Base-by-base conservation (phyloP, 208 protist species). In the Tetramitus jugosus region DNA sequence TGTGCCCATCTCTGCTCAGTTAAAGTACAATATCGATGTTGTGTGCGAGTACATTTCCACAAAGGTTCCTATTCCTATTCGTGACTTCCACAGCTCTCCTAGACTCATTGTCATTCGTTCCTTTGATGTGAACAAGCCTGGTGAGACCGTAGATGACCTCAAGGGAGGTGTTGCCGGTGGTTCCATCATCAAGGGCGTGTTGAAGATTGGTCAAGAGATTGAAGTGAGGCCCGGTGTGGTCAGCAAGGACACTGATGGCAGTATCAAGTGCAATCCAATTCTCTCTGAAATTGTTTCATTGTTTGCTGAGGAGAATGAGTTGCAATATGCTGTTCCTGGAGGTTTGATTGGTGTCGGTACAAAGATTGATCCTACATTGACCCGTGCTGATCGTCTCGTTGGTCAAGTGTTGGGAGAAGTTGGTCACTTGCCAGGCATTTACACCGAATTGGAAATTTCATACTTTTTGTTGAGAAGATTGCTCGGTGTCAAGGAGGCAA, bases 51-150 rank as follows among this genome's bases (percentile, higher is more conserved):
- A 98, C 86, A 94, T 99, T 52, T 84, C 90, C 72, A 96, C 96
- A 71, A 77, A 84, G 1, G 96, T 99, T 79, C 97, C 97, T 26
- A 84, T 99, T 39, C 98, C 98, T 23, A 76, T 85, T 33, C 89
- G 98, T 60, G 87, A 99, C 74, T 97, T 99, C 76, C 95, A 86
- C 13, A 80, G 81, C 14, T 77, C 90, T 23, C 91, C 96, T 49
- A 89, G 88, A 46, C 87, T 99, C 84, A 98, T 98, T 60, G 94
- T 99, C 33, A 98, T 99, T 80, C 94, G 98, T 77, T 99, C 96
- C 68, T 99, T 99, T 83, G 98, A 99, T 85, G 94, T 99, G 52
- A 99, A 99, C 89, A 98, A 98, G 85, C 97, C 98, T 39, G 97
- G 97, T 60, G 90, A 94, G 69, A 89, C 94, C 60, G 93, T 98